Evolutionary conservation across 345 rosid species (phyloP).

Genomic region (Moringa oleifera): DNA sequence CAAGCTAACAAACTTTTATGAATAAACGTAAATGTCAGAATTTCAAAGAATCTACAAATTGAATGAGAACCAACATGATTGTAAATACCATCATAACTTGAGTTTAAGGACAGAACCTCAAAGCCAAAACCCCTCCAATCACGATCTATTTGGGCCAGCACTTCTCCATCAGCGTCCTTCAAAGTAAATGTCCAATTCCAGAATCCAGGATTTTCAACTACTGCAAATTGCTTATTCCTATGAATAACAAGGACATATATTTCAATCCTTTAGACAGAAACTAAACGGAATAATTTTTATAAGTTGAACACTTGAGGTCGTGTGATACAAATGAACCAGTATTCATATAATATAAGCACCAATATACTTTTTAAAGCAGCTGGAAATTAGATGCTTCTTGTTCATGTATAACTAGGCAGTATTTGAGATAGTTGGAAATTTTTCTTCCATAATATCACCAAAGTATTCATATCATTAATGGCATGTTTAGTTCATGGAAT

Average conservation of each 20-base stretch:
- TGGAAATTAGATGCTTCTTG: background rate
- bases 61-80: no score
- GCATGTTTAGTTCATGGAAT: no score
- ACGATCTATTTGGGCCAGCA: conserved; percentile 82
- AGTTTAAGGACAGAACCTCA: conserved; percentile 44
- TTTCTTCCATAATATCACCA: no score
- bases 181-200: conserved; percentile 99
- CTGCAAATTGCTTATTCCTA: conserved; percentile 86
- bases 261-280: background rate
- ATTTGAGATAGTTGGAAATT: no score
- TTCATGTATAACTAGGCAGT: background rate
- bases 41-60: background rate
- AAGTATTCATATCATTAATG: no score
- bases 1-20: no score
- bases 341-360: background rate
- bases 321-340: background rate
- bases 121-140: conserved; percentile 98
- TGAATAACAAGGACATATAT: conserved; percentile 16
- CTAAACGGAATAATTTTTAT: background rate
- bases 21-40: background rate
- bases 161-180: conserved; percentile 73
- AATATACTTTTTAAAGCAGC: background rate
- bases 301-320: background rate
- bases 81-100: background rate
- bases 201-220: conserved; percentile 90